Evolutionary conservation across 2,329 filamentous ascomycete species (phyloP), one percentile per base, ranked within the genome.

Genomic region (Huntiella abstrusa): DNA sequence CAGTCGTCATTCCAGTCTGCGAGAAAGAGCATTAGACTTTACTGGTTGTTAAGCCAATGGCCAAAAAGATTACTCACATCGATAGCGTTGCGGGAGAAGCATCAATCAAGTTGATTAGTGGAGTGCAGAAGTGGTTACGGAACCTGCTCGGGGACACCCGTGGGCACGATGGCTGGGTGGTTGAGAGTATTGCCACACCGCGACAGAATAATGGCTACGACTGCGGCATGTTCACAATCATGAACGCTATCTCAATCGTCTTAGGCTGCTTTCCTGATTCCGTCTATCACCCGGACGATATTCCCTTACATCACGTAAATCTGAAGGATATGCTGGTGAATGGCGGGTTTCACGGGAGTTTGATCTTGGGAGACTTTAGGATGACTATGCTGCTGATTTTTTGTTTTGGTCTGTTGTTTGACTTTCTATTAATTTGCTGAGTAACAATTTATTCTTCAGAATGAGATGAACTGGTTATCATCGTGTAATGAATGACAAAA

Each of bases 151-250:
- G 64, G n/a, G 61, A 69, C 3, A 59, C 61, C 4, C 84, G 70
- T 54, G 56, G 66, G 2, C 62, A 63, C 10, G 60, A 62, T 2
- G 76, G 82, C 34, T 87, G 82, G 82, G n/a, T n/a, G n/a, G n/a
- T n/a, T n/a, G n/a, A n/a, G n/a, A n/a, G n/a, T n/a, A n/a, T n/a
- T n/a, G n/a, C n/a, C n/a, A n/a, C n/a, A n/a, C n/a, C n/a, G n/a
- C n/a, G n/a, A n/a, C n/a, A n/a, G n/a, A n/a, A n/a, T n/a, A n/a
- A 87, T 55, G 69, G 69, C 1, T 75, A 71, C 55, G 83, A 87
- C 57, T 87, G 83, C 53, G 83, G 83, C n/a, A 73, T 85, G 3
- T 83, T 84, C 56, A 73, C 78, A 11, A 75, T 83, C 53, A 73
- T 81, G 12, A 88, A 87, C 55, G 77, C 73, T 11, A 69, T 84